These are phyloP conservation scores for Chrysosporium keratinophilum DNA, from an alignment of 2,329 filamentous ascomycete genomes.

Conservation along the genomic window DNA sequence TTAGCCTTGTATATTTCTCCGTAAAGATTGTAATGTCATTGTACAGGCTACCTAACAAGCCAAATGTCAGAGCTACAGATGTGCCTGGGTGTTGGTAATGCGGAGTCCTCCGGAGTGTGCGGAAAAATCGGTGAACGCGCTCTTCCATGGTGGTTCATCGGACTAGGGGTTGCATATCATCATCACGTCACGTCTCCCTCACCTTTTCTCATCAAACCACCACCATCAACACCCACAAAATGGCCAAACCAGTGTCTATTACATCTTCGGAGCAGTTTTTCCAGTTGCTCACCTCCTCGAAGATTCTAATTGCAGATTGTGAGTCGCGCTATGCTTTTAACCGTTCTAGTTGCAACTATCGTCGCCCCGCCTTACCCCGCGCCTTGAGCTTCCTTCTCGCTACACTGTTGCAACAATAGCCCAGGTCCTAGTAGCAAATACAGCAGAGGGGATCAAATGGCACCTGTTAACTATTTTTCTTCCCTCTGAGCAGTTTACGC, in stretches of 20 bases:
- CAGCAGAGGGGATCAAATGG: not conserved
- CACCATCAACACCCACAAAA: slow-evolving; percentile 22
- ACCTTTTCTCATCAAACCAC: slow-evolving; percentile 13
- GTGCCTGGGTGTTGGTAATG: too few species aligned
- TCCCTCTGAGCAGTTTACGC: slow-evolving; percentile 58
- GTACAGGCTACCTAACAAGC: too few species aligned
- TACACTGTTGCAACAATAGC: not conserved
- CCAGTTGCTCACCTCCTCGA: slow-evolving; percentile 57
- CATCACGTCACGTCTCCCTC: slow-evolving; percentile 16
- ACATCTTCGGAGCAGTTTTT: slow-evolving; percentile 58
- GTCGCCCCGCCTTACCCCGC: slow-evolving; percentile 17
- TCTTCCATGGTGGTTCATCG: too few species aligned
- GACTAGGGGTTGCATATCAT: too few species aligned
- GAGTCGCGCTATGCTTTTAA: slow-evolving; percentile 34
- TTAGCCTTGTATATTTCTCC: too few species aligned
- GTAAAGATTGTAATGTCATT: too few species aligned
- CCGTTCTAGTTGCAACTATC: not conserved
- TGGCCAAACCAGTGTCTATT: slow-evolving; percentile 43
- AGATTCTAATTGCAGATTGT: slow-evolving; percentile 83
- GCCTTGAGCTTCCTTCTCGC: not conserved
- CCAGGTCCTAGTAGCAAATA: not conserved
- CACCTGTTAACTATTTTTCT: slow-evolving; percentile 19
- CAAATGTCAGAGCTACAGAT: too few species aligned
- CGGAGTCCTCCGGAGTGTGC: too few species aligned
- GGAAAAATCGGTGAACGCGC: too few species aligned